Evolutionary conservation across 805 yeast genomes (phyloP).

Genomic region (Helenozyma baotianmanensis): DNA sequence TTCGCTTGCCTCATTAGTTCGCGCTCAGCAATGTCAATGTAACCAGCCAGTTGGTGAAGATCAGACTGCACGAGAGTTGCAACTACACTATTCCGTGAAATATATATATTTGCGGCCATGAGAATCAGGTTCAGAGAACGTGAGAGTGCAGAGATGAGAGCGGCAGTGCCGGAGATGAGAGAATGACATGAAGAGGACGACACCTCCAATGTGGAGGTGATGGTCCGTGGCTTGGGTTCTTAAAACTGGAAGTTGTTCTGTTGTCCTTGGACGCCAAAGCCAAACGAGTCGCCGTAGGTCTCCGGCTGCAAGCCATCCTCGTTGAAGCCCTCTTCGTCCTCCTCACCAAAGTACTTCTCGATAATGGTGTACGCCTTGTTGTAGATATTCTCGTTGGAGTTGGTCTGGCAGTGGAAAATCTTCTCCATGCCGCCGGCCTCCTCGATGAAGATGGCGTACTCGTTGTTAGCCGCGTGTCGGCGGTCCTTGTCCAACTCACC

Average conservation of each 20-base stretch:
- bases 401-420: conserved; percentile 87
- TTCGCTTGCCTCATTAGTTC: no score
- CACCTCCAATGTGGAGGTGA: no score
- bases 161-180: no score
- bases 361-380: conserved; percentile 86
- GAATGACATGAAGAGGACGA: no score
- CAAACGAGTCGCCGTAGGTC: conserved; percentile 77
- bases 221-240: no score
- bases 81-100: no score
- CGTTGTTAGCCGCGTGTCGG: conserved; percentile 64
- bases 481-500: conserved; percentile 91
- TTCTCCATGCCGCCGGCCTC: conserved; percentile 99
- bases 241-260: conserved; percentile 45
- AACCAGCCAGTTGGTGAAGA: no score
- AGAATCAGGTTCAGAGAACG: no score
- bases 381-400: conserved; percentile 88
- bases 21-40: no score
- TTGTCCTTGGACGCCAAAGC: conserved; percentile 70
- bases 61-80: no score
- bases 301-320: conserved; percentile 67
- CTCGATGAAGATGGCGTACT: conserved; percentile 87
- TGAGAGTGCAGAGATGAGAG: no score
- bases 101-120: no score
- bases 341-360: conserved; percentile 86
- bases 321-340: conserved; percentile 69